Base-by-base conservation (phyloP, 257 asterid species). In the Nicotiana benthamiana region DNA sequence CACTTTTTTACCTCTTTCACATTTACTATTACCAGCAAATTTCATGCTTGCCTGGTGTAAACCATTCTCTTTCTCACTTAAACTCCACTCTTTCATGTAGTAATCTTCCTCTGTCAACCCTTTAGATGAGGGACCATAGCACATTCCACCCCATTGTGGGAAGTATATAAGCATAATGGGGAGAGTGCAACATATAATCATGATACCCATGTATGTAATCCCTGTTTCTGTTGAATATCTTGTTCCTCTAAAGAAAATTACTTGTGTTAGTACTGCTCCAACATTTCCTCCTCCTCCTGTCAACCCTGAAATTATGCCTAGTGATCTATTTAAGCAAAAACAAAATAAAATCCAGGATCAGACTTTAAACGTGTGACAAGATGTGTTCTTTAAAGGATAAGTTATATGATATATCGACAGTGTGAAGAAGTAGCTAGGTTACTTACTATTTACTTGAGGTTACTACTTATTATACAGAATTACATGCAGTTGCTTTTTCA, bases 61-160 rank as follows among this genome's bases (percentile, higher is more conserved):
- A 0, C 97, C 98, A 20, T 82, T 79, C 9, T 85, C 87, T 77
- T 79, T 89, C 85, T 93, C 99, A 0, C 28, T 86, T 2, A 82
- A 43, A 48, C 75, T 89, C 98, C 98, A 95, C 77, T 93, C 99
- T 5, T 91, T 83, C 88, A 89, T 70, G 85, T 95, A 95, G 80
- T 95, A 95, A 16, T 91, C 97, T 83, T 95, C 97, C 76, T 95
- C 99, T 1, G 93, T 88, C 0, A 46, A 32, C 30, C 86, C 93
- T 60, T 89, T 56, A 1, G 90, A 64, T n/a, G 98, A 87, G 2
- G 97, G 89, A 1, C 94, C 97, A 13, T 80, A 83, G 12, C 89
- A 87, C 94, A 88, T 91, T 7, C 99, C 98, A 3, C 98, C 99
- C 99, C 99, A 95, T 18, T 93, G 99, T 5, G 98, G 99, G 79